Evolutionary conservation across 2,329 filamentous ascomycete genomes (phyloP), one percentile per base, ranked within the genome.

Genomic region (Monilinia fructigena): DNA sequence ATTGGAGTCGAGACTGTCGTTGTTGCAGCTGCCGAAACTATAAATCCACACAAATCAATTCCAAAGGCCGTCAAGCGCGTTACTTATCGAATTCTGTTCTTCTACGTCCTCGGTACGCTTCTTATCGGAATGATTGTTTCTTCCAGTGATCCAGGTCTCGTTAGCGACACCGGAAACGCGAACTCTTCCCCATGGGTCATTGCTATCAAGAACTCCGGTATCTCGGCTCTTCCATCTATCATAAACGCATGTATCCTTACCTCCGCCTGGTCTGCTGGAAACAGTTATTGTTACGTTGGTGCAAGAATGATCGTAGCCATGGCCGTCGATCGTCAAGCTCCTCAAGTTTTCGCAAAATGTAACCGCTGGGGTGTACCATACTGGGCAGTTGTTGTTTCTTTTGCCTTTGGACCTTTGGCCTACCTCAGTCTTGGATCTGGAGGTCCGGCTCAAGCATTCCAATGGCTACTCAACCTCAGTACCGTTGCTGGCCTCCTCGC

Each of bases 271-370:
- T 85, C 83, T 1, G 83, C 84, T 6, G 84, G 83, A 35, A 86
- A 86, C 72, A 82, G 83, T 0, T 85, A 85, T 77, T 80, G 85
- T 59, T 89, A 89, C 77, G 87, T 84, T 0, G 86, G 88, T 61
- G 88, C 85, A 53, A 86, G 90, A 72, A 85, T 91, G 35, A 80
- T 92, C 7, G 86, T 90, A 74, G 88, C 86, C 63, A 83, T 92
- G 75, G 82, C 89, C 0, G 80, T 88, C 7, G 86, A 83, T 63
- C 85, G 86, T 8, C 86, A 90, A 65, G 88, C 89, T 85, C 69
- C 87, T 89, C 28, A 82, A 80, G 72, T 82, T 63, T 83, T 84
- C 75, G 79, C 81, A 47, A 78, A 75, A 14, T 89, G 86, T n/a
- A 88, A 82, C 53, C 82, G 82, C 67, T 79, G 80, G 35, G 89